Percentiles rank a stretch among this genome's conserved stretches.
Conservation (phyloP, 2,329 filamentous ascomycete genomes). For the Phialocephala subalpina region DNA sequence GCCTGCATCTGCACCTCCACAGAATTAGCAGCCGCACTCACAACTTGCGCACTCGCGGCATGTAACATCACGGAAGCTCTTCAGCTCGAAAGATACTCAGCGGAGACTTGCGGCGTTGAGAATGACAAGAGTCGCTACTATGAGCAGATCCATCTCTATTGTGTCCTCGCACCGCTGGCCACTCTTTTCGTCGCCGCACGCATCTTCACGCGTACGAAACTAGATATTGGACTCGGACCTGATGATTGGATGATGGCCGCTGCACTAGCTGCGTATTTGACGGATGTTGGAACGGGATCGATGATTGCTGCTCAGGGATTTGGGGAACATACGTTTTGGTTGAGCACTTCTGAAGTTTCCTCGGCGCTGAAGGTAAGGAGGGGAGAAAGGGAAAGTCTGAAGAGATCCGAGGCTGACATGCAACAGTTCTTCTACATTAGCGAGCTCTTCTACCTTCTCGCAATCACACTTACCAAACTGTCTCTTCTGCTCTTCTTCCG, state of each 20-base stretch:
- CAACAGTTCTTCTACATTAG: too few species aligned
- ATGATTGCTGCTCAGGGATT: slow-evolving; percentile 20
- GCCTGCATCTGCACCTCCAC: slow-evolving; percentile 48
- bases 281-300: slow-evolving; percentile 11
- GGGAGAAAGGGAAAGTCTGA: too few species aligned
- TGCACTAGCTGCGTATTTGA: slow-evolving; percentile 13
- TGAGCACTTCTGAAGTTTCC: slow-evolving; percentile 11
- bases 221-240: slow-evolving; percentile 19
- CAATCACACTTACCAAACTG: too few species aligned
- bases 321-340: slow-evolving; percentile 26
- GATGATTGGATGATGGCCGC: slow-evolving; percentile 28
- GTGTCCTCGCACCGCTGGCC: slow-evolving; percentile 12
- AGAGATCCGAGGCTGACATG: too few species aligned
- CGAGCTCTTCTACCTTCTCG: too few species aligned
- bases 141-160: slow-evolving; percentile 12
- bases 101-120: slow-evolving; percentile 47
- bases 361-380: slow-evolving; percentile 3
- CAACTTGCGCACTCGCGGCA: slow-evolving; percentile 44
- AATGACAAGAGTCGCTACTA: slow-evolving; percentile 19
- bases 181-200: slow-evolving; percentile 20
- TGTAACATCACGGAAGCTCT: slow-evolving; percentile 48
- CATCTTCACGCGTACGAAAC: slow-evolving; percentile 12
- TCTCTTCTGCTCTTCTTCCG: too few species aligned
- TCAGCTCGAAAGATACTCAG: slow-evolving; percentile 52
- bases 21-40: slow-evolving; percentile 43